Evolutionary conservation across 192 early-diverging fungal genomes (phyloP), one percentile per base, ranked within the genome.

Genomic region (Oehlia diaphana): DNA sequence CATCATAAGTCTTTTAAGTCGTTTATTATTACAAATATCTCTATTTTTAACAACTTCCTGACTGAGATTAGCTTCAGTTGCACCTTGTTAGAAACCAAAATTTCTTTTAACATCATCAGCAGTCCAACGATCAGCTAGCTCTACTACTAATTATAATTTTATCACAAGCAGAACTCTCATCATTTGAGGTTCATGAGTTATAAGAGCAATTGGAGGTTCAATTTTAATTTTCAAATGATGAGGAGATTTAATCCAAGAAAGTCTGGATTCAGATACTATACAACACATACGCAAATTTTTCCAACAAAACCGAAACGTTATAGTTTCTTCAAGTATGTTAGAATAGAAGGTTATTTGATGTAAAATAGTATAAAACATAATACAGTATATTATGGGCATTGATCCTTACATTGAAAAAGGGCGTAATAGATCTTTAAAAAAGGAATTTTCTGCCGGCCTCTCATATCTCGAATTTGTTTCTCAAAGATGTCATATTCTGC

Each of bases 1-100:
- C 63, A 28, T 77, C 75, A 77, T 77, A 39, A 77, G 13, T n/a
- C 62, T 44, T n/a, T 77, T 77, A 53, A 77, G 75, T 50, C 23
- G 37, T 65, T 76, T 76, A 26, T 16, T 44, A 76, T 76, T 64
- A 76, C 63, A 76, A 65, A 76, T 65, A 14, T 76, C 75, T 10
- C 75, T 62, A 64, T 53, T 65, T 19, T 63, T 76, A 14, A 53
- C 37, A 21, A 76, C 19, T 13, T 44, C 75, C 47, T 77, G 37
- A 53, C 35, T 42, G 14, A 64, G 50, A 53, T 63, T 42, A 65
- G n/a, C 63, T 77, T 77, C 75, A 12, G 35, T 53, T 8, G 61
- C 63, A 28, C 50, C 50, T 53, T 77, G 23, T 65, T 42, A 14
- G 63, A 76, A 31, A 50, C 49, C 58, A 76, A 33, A 39, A 76